Evolutionary conservation across 805 yeast genomes (phyloP).

Genomic region (Hermanozyma aechmeae): DNA sequence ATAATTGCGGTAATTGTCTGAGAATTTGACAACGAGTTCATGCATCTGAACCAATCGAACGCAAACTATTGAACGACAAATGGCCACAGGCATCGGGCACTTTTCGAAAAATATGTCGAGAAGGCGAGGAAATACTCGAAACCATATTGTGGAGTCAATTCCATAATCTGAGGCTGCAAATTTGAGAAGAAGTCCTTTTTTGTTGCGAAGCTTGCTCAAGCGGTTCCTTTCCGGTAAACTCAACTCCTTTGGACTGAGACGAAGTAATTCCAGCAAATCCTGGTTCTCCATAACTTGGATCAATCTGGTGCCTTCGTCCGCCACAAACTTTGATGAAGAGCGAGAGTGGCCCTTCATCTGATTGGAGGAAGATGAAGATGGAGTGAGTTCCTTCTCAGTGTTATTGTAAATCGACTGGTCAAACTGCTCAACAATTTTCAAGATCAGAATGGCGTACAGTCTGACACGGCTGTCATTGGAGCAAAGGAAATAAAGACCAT

Average conservation of each 20-base stretch:
- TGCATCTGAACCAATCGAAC: constrained; percentile 80
- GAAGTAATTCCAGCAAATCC: constrained; percentile 58
- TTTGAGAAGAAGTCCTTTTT: constrained; percentile 59
- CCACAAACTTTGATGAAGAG: constrained; percentile 61
- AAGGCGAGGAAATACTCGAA: constrained; percentile 72
- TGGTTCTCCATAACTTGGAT: constrained; percentile 67
- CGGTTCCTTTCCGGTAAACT: constrained; percentile 76
- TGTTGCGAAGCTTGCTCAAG: constrained; percentile 51
- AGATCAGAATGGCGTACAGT: constrained; percentile 62
- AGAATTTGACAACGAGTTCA: constrained; percentile 51
- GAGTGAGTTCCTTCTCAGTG: constrained; percentile 19
- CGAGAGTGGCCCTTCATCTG: constrained; percentile 35
- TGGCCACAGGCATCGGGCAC: constrained; percentile 90
- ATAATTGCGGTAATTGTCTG: constrained; percentile 33
- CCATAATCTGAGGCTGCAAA: constrained; percentile 91
- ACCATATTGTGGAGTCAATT: constrained; percentile 95
- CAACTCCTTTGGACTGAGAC: constrained; percentile 38
- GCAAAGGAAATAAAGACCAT: constrained; percentile 84
- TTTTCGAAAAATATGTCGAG: constrained; percentile 62
- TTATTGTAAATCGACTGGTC: constrained; percentile 69
- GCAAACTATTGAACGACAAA: constrained; percentile 87
- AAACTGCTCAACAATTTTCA: constrained; percentile 74
- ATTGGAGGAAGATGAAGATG: constrained; percentile 5
- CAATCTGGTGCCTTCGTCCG: constrained; percentile 67
- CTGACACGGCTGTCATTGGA: constrained; percentile 77